Conservation (phyloP, 2,329 filamentous ascomycete genomes). For the Fusarium continuum region DNA sequence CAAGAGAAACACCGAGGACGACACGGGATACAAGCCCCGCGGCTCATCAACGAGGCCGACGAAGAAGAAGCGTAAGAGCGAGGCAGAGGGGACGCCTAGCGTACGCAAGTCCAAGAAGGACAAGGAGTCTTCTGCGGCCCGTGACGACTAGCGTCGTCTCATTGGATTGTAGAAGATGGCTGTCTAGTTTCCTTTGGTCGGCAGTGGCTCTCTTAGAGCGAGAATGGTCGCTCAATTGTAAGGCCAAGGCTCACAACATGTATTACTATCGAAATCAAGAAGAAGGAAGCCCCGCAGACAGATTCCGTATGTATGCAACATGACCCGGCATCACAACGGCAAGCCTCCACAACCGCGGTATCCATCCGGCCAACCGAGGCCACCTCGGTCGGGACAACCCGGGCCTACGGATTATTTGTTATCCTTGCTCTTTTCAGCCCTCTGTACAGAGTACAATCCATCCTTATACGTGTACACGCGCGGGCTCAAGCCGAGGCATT, state of each 20-base stretch:
- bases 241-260: constrained; percentile 1
- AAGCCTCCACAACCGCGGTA: constrained; percentile 27
- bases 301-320: constrained; percentile 22
- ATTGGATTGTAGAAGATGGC: no score
- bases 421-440: neutral
- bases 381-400: constrained; percentile 36
- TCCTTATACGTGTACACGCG: constrained; percentile 19
- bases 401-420: constrained; percentile 28
- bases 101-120: constrained; percentile 51
- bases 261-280: constrained; percentile 26
- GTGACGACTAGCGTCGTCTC: constrained; percentile 45
- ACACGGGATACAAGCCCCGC: constrained; percentile 67
- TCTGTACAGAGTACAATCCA: neutral
- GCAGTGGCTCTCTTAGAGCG: neutral
- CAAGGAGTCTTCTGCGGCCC: constrained; percentile 32
- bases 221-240: constrained; percentile 8
- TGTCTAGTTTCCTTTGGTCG: neutral
- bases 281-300: constrained; percentile 12
- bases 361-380: constrained; percentile 40
- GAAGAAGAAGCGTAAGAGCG: constrained; percentile 69
- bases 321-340: constrained; percentile 6
- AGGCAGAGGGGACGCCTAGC: constrained; percentile 51
- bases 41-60: constrained; percentile 61
- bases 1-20: constrained; percentile 67
- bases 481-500: constrained; percentile 38